Evolutionary conservation across 106 monocot genomes (phyloP), one percentile per base, ranked within the genome.

Genomic region (Dendrobium catenatum): DNA sequence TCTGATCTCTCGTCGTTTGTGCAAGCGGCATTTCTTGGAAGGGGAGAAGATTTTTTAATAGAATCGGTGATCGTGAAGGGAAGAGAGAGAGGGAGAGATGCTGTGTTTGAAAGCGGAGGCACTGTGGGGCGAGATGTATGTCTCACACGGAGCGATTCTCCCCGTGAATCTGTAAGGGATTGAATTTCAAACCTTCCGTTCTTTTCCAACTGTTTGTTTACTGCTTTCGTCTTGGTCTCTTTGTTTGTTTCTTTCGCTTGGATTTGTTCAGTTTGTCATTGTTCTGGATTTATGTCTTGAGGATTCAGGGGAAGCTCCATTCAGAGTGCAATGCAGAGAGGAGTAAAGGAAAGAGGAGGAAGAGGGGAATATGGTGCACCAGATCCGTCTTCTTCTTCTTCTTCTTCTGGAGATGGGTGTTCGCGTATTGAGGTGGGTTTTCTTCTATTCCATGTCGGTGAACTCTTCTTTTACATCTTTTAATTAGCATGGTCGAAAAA

Each of bases 61-160:
- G 64, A 66, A 26, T 22, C 24, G 26, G 64, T 6, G 64, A 51
- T 15, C 15, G 51, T 51, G 51, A 51, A 51, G 51, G 51, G 51
- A 15, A 72, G 37, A 64, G 61, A 61, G 64, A 47, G 33, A 54
- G 9, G 19, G n/a, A 43, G 59, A 44, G 20, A 86, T 86, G 86
- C 80, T 86, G 83, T 83, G 86, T 76, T 68, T 86, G 68, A 83
- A 86, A 48, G 83, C 83, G 80, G 86, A 83, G 66, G 80, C 54
- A 27, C 75, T 83, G 64, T 56, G 70, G 20, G 78, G 61, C 17
- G 81, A 84, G 19, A 76, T 81, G 77, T 84, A 80, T 55, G 77
- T 66, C n/a, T 84, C 87, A 42, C 72, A 78, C 58, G 80, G 76
- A 56, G 70, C 46, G 20, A 48, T 84, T 37, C 81, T 61, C 16